Evolutionary conservation across 139 green algal species (phyloP).

Genomic region (Gonium pectorale): DNA sequence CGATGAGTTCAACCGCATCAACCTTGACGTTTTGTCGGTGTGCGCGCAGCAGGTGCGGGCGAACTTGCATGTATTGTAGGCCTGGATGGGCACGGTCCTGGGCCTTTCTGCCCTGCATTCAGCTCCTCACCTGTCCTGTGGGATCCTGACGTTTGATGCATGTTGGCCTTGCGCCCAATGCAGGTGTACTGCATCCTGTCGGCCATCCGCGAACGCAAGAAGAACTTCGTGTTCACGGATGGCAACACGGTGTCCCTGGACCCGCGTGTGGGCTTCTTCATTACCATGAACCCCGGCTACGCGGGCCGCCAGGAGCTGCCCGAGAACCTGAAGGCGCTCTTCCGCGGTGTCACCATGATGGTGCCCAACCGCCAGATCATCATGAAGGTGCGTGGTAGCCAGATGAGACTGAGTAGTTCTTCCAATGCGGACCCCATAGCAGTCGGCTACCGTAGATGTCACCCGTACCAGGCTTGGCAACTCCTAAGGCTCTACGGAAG

Average conservation of each 20-base stretch:
- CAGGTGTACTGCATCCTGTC: conserved; percentile 94
- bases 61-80: too few relatives aligned
- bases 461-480: too few relatives aligned
- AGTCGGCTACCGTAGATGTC: too few relatives aligned
- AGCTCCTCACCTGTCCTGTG: too few relatives aligned
- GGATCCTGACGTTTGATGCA: too few relatives aligned
- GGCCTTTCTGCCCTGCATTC: background rate
- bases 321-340: conserved; percentile 98
- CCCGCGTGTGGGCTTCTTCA: conserved; percentile 95
- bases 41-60: conserved; percentile 91
- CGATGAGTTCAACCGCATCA: conserved; percentile 99
- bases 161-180: too few relatives aligned
- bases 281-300: conserved; percentile 98
- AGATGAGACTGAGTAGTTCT: too few relatives aligned
- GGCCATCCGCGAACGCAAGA: conserved; percentile 92
- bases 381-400: conserved; percentile 87
- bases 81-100: too few relatives aligned
- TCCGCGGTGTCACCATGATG: conserved; percentile 98
- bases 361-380: conserved; percentile 97
- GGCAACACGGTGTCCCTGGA: conserved; percentile 88
- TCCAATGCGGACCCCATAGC: too few relatives aligned
- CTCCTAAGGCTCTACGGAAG: too few relatives aligned
- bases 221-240: conserved; percentile 95
- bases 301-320: conserved; percentile 94
- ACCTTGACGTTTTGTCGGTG: conserved; percentile 95